Base-by-base conservation (phyloP, 179 eudicot genomes). In the Gypsophila paniculata region DNA sequence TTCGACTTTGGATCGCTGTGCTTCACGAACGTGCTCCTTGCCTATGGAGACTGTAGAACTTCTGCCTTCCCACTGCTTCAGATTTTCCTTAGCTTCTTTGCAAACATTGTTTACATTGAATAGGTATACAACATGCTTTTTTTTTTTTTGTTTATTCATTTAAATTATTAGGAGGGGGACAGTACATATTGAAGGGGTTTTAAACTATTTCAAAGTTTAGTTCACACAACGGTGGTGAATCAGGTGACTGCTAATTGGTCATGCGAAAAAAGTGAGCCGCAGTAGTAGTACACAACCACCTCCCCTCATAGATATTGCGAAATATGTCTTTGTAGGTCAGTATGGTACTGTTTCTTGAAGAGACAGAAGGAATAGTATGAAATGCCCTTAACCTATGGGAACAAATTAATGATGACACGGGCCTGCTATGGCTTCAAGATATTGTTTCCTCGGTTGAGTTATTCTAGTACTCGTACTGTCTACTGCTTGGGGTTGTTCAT, bases 31-130 rank as follows among this genome's bases (percentile, higher is more conserved):
- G 63, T 88, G 91, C 84, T 88, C 90, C 68, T 87, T 95, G 85
- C 98, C 99, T n/a, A 82, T 90, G 78, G 96, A 90, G 80, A 90
- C 93, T 32, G 98, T 95, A 52, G 98, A 87, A 78, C 98, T 89
- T 78, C 86, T 95, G 84, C 99, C 99, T 64, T 69, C 93, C 65
- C 97, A 95, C 82, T 95, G 99, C 79, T 88, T 96, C 85, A 84
- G 87, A 80, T 95, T 95, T 82, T 95, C 99, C 32, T 75, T 95
- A 86, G 74, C 86, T 76, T 95, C 98, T 83, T 87, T 95, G 80
- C 85, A 90, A 70, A 92, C 87, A 86, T 68, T 95, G 65, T 92
- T 95, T 79, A 80, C 87, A 68, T 79, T 95, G 82, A 78, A 89
- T 84, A 87, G 96, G 99, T 93, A 85, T 57, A 4, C 3, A 49